phyloP scores from a whole-genome alignment of 441 rosid genomes.

The Arabidopsis hybrid region DNA sequence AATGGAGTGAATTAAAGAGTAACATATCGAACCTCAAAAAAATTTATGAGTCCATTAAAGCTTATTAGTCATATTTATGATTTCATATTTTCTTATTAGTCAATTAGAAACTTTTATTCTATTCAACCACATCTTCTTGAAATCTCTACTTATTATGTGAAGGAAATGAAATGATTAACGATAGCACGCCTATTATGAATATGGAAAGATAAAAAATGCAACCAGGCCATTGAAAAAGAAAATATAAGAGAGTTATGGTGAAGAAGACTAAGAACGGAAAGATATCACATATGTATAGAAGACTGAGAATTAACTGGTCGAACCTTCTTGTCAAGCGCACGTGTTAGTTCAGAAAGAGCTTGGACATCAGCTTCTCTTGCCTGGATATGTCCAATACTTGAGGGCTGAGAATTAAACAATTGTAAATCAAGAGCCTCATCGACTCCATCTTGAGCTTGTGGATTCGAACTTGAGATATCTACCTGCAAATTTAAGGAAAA shows the following conservation, averaged over 20 bases:
- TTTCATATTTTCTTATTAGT: constrained; percentile 13
- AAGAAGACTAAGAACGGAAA: background rate
- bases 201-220: constrained; percentile 3
- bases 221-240: background rate
- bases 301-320: constrained; percentile 20
- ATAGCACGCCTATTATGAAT: constrained; percentile 20
- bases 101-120: constrained; percentile 1
- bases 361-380: constrained; percentile 72
- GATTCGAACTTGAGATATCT: constrained; percentile 50
- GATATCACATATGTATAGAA: constrained; percentile 21
- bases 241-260: constrained; percentile 7
- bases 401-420: constrained; percentile 51
- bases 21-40: constrained; percentile 3
- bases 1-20: constrained; percentile 12
- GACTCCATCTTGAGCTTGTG: constrained; percentile 54
- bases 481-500: constrained; percentile 52
- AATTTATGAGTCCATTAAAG: background rate
- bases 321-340: constrained; percentile 72
- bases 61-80: constrained; percentile 7
- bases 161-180: constrained; percentile 2
- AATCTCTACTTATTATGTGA: constrained; percentile 19
- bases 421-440: constrained; percentile 49
- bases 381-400: constrained; percentile 52
- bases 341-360: constrained; percentile 70
- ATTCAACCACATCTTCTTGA: constrained; percentile 16